These are phyloP conservation scores for Chaetomium olivaceum DNA, from an alignment of 2,329 filamentous ascomycete species.

Conservation along the genomic window DNA sequence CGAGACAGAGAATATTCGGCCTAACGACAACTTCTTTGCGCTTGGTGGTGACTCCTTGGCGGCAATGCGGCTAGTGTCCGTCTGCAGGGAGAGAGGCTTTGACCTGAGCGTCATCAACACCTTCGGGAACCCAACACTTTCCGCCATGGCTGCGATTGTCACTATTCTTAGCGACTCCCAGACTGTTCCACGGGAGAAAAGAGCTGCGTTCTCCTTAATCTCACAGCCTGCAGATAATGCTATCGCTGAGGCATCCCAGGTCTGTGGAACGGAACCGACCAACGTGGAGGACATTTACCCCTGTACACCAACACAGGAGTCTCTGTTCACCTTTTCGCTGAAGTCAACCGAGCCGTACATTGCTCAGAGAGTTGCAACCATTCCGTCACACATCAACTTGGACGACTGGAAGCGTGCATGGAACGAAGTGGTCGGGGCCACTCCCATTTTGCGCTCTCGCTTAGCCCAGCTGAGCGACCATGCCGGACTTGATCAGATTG, in stretches of 20 bases:
- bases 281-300: constrained; percentile 54
- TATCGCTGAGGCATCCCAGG: constrained; percentile 41
- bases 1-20: constrained; percentile 30
- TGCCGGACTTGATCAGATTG: constrained; percentile 49
- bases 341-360: constrained; percentile 55
- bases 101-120: constrained; percentile 48
- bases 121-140: constrained; percentile 48
- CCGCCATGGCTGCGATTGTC: constrained; percentile 45
- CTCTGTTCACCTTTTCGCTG: constrained; percentile 54
- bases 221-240: constrained; percentile 42
- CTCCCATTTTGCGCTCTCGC: constrained; percentile 49
- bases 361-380: constrained; percentile 49
- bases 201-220: constrained; percentile 43
- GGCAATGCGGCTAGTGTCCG: constrained; percentile 53
- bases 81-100: constrained; percentile 43
- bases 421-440: constrained; percentile 43
- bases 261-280: constrained; percentile 40
- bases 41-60: constrained; percentile 53
- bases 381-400: constrained; percentile 36
- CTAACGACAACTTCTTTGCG: constrained; percentile 49
- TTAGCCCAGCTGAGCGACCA: constrained; percentile 45
- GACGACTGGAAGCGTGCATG: constrained; percentile 47
- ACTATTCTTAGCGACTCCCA: constrained; percentile 19
- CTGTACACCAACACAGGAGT: constrained; percentile 56
- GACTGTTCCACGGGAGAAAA: constrained; percentile 26